Conservation (phyloP, 805 yeast species). For the Saccharomycopsis malanga region DNA sequence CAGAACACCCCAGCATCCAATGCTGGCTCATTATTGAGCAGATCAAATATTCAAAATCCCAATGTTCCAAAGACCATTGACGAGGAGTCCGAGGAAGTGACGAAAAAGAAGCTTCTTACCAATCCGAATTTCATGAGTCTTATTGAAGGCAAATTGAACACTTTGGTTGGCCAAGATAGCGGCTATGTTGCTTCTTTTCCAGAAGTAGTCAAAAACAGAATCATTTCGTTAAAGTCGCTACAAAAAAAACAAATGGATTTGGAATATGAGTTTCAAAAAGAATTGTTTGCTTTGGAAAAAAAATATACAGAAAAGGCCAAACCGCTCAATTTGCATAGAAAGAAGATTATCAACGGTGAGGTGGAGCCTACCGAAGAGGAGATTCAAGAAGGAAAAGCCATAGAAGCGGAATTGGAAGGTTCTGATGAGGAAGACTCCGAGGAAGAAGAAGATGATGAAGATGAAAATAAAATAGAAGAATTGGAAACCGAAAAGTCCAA, state of each 20-base stretch:
- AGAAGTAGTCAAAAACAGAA: slow-evolving; percentile 61
- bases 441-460: slow-evolving; percentile 38
- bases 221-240: slow-evolving; percentile 72
- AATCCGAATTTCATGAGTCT: slow-evolving; percentile 78
- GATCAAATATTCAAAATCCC: slow-evolving; percentile 40
- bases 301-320: slow-evolving; percentile 63
- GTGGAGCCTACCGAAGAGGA: slow-evolving; percentile 75
- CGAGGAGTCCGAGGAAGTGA: slow-evolving; percentile 48
- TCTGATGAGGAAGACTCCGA: slow-evolving; percentile 36
- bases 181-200: slow-evolving; percentile 82
- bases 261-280: slow-evolving; percentile 89
- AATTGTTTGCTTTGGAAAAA: slow-evolving; percentile 78
- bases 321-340: slow-evolving; percentile 72
- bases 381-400: slow-evolving; percentile 66
- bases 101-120: slow-evolving; percentile 43
- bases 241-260: slow-evolving; percentile 74
- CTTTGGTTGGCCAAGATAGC: slow-evolving; percentile 76
- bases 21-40: slow-evolving; percentile 58
- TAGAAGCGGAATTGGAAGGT: slow-evolving; percentile 50
- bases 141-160: slow-evolving; percentile 84
- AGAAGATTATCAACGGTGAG: slow-evolving; percentile 62
- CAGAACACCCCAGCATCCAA: slow-evolving; percentile 96
- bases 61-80: slow-evolving; percentile 59
- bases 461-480: slow-evolving; percentile 33
- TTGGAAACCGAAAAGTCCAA: slow-evolving; percentile 29